Base-by-base conservation (phyloP, 176 grass and related monocot species). In the Chrysopogon serrulatus region DNA sequence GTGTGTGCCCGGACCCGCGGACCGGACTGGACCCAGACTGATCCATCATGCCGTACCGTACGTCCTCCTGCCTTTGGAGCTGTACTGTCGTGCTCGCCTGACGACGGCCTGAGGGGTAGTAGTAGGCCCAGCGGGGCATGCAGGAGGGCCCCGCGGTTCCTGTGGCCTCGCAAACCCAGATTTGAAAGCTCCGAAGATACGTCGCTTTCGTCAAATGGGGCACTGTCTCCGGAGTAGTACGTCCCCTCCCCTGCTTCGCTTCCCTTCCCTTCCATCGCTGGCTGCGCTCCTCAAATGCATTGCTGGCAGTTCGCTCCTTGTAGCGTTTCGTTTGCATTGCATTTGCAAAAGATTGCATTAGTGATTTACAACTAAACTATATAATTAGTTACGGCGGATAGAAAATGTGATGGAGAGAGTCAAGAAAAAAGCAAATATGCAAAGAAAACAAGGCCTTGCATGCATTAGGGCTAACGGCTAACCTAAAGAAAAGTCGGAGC, bases 181-280 rank as follows among this genome's bases (percentile, higher is more conserved):
- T 60, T 31, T 65, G 0, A 85, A 70, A 39, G 41, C 76, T 36
- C 39, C 61, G 35, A 85, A 71, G 83, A 78, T 27, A 26, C 36
- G 88, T 90, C 88, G 65, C 83, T 86, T 82, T 90, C 88, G 78
- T 19, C 88, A 73, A 90, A 90, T 82, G 83, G 43, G 73, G 65
- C 65, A 11, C 15, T 72, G 88, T 78, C 73, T 82, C 41, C 76
- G 21, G 39, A 11, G 23, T 44, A 57, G 2, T 10, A 4, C 8
- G 9, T 24, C 5, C 21, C 8, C 54, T 56, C 23, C 53, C 6
- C 6, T 39, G 36, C 36, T 39, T 39, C 36, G 11, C 37, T 40
- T 51, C 44, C 51, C 24, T 61, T 65, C 77, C 27, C 27, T 65
- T 65, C 34, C 39, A 2, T 23, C 54, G 54, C 54, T 45, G 36